These are phyloP conservation scores for Rhodomyrtus tomentosa DNA, from an alignment of 345 rosid species.

Conservation along the genomic window DNA sequence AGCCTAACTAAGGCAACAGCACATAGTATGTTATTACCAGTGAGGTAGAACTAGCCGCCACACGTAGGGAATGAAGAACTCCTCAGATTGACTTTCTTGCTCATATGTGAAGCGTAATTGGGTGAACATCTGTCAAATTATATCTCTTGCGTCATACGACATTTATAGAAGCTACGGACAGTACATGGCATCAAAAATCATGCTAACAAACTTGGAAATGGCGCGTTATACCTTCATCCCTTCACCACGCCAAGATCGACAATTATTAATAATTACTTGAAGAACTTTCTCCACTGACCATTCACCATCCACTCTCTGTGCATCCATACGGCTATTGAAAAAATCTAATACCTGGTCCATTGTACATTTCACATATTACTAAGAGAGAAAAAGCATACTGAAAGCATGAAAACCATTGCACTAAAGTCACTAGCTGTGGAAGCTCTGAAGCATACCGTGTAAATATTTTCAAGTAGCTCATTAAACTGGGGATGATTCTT, in stretches of 20 bases:
- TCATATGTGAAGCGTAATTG: conserved; percentile 93
- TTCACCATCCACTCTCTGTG: conserved; percentile 71
- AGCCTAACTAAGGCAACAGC: background rate
- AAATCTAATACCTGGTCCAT: conserved; percentile 66
- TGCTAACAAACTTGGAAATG: background rate
- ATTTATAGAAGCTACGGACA: background rate
- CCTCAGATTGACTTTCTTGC: conserved; percentile 98
- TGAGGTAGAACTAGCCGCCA: conserved; percentile 70
- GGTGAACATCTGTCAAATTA: conserved; percentile 69
- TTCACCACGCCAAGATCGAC: conserved; percentile 93
- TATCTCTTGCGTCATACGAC: background rate
- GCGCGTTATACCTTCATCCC: conserved; percentile 67
- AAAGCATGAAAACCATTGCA: background rate
- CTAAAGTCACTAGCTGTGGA: background rate
- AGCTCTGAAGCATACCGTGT: conserved; percentile 29
- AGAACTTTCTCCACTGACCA: conserved; percentile 98
- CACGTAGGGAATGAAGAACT: conserved; percentile 87
- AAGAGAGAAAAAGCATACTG: background rate
- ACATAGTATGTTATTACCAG: conserved; percentile 27
- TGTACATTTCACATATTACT: background rate
- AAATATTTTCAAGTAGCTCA: conserved; percentile 87
- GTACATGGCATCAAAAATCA: background rate
- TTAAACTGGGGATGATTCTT: conserved; percentile 77
- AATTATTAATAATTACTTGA: conserved; percentile 53
- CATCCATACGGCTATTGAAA: conserved; percentile 86